Evolutionary conservation across 352 stramenopile genomes (phyloP), one percentile per base, ranked within the genome.

Genomic region (Pythium guiyangense): DNA sequence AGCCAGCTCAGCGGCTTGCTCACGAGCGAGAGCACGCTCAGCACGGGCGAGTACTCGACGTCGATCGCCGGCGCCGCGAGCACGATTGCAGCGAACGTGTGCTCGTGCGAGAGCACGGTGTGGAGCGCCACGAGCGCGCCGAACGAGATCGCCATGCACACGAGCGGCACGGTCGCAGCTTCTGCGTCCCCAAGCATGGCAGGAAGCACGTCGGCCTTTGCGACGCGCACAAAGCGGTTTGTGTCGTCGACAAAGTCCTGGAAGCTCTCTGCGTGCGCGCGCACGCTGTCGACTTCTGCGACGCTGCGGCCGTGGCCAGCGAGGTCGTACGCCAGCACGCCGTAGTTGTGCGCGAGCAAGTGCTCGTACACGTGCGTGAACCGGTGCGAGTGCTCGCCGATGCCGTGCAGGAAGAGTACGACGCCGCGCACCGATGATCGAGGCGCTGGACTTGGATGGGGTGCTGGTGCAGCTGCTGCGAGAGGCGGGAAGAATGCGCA

Each of bases 81-180:
- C 15, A 86, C 60, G 47, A 74, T 70, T 54, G 64, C 80, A 27
- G 46, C 50, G 54, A 90, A 84, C 34, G 49, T 44, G 59, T 88
- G 74, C n/a, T 56, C 53, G 4, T 64, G 64, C 6, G 73, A 83
- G 35, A 88, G 55, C 50, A 85, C 60, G 6, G 73, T 83, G 62
- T 87, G 71, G 1, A 85, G 46, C 40, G 68, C 74, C 18, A 88
- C 73, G 25, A 90, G 72, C 29, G 61, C 68, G 60, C 79, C 77
- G 62, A 84, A 90, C 14, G 71, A 86, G 57, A 87, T 87, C 48
- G 75, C 77, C 73, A 86, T 84, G 45, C 86, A 74, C 49, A 82
- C 44, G 11, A 86, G 54, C 44, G 74, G 69, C 29, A 50, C 27
- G 17, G 39, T 29, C 14, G 37, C 52, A 8, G 66, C 65, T 22